Base-by-base conservation (phyloP, 2,329 filamentous ascomycete species). In the Aspergillus hiratsukae region DNA sequence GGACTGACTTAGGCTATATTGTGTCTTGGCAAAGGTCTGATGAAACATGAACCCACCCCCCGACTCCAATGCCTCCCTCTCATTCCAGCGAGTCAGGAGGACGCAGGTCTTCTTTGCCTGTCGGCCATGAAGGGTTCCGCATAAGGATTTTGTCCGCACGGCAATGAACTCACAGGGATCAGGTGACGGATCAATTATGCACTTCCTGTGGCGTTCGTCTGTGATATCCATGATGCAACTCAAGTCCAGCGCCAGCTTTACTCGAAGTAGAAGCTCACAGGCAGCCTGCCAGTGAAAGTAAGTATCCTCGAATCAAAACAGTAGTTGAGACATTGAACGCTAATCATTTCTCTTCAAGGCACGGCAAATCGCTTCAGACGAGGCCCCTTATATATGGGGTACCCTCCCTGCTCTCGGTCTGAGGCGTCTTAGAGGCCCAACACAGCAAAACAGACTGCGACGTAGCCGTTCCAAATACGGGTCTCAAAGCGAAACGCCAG, bases 301-400 rank as follows among this genome's bases (percentile, higher is more conserved):
- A 57, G 49, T 51, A 17, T 58, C 56, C 58, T 57, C 60, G 55
- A 64, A 64, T 65, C 59, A 63, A 19, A 31, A 28, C 40, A 37
- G 9, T 31, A 17, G 45, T 48, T 29, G 49, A 31, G 28, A 40
- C 19, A 29, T 43, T 29, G 21, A 43, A 21, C 49, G 66, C 62
- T 59, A 62, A 69, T 69, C 66, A 62, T 66, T 68, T 49, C 65
- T 66, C 27, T 61, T 61, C 63, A 61, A 51, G 65, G 56, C 64
- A 66, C 65, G 63, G 64, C 53, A 50, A 54, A 41, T 51, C 23
- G 52, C 55, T 49, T 35, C 55, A 55, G 52, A 58, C 54, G 52
- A 56, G 35, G 29, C n/a, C 41, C 54, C 31, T 46, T 54, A 53
- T 51, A 58, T 51, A 55, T 55, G 53, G 49, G 41, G 17, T 37